phyloP scores from a whole-genome alignment of 306 rosid species.

The Glycyrrhiza uralensis region DNA sequence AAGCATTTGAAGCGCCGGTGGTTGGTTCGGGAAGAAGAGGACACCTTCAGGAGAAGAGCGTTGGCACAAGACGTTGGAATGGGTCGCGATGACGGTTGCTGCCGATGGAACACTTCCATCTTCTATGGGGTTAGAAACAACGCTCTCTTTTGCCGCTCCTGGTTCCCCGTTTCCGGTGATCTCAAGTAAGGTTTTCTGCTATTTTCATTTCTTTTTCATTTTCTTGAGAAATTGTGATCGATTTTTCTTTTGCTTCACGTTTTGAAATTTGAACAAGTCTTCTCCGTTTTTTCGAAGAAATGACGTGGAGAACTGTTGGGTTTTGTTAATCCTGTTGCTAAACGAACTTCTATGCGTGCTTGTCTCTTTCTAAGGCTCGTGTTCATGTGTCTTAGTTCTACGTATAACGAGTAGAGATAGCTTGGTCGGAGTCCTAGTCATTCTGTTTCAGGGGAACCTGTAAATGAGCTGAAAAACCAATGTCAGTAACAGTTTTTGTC shows the following conservation, averaged over 20 bases:
- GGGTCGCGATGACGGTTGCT: constrained; percentile 44
- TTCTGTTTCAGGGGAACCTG: background rate
- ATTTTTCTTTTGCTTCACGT: background rate
- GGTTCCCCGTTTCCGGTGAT: constrained; percentile 66
- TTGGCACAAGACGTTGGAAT: constrained; percentile 69
- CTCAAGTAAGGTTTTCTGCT: constrained; percentile 50
- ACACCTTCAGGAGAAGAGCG: constrained; percentile 65
- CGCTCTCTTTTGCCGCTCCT: constrained; percentile 77
- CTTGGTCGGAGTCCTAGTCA: background rate
- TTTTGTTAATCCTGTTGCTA: background rate
- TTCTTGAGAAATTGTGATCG: background rate
- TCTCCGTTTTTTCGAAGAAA: background rate
- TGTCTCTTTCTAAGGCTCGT: background rate
- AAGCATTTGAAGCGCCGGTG: constrained; percentile 54
- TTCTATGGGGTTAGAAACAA: constrained; percentile 62
- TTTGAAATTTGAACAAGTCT: background rate
- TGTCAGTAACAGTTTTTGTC: background rate
- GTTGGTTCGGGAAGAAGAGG: constrained; percentile 75
- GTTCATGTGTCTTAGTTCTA: background rate
- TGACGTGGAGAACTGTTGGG: background rate
- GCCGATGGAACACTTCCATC: constrained; percentile 61
- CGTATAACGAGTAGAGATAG: background rate
- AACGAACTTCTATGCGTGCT: background rate
- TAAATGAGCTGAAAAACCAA: background rate
- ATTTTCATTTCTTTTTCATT: background rate